phyloP scores from a whole-genome alignment of 2,329 filamentous ascomycete genomes.

The Diaporthe caulivora region DNA sequence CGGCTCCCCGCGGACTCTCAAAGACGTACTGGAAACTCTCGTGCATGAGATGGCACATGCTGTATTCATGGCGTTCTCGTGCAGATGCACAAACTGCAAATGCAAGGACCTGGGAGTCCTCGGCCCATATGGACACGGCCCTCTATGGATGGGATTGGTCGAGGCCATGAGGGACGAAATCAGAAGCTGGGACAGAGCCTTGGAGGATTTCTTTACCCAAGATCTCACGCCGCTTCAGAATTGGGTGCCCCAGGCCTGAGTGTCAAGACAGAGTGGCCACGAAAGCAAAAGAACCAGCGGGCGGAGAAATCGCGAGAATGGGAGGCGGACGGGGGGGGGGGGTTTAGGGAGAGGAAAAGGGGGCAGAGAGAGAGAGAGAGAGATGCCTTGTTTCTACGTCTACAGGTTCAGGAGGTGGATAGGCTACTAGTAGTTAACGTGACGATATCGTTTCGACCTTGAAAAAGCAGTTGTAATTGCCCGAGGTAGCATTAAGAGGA shows the following conservation, averaged over 20 bases:
- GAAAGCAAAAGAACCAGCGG: neutral
- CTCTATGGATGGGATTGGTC: neutral
- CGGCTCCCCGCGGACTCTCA: neutral
- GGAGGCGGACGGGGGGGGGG: too few relatives aligned
- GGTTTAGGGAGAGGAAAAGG: too few relatives aligned
- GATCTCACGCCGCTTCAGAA: neutral
- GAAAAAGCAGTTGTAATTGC: too few relatives aligned
- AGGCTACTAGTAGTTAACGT: too few relatives aligned
- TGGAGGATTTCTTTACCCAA: neutral
- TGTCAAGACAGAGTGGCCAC: neutral
- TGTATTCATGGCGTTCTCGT: neutral
- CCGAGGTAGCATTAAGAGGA: neutral
- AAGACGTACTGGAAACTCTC: neutral
- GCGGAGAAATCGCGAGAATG: neutral
- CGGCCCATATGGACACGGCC: neutral
- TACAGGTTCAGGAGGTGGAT: neutral
- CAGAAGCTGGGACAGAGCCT: neutral
- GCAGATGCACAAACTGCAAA: neutral
- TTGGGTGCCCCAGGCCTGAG: neutral
- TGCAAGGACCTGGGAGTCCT: neutral
- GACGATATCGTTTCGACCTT: too few relatives aligned
- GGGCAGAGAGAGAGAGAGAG: too few relatives aligned
- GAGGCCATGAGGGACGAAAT: neutral
- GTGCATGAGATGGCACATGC: constrained; percentile 1
- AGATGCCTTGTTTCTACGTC: too few relatives aligned